phyloP scores from a whole-genome alignment of 257 asterid species.

The Coffea canephora region DNA sequence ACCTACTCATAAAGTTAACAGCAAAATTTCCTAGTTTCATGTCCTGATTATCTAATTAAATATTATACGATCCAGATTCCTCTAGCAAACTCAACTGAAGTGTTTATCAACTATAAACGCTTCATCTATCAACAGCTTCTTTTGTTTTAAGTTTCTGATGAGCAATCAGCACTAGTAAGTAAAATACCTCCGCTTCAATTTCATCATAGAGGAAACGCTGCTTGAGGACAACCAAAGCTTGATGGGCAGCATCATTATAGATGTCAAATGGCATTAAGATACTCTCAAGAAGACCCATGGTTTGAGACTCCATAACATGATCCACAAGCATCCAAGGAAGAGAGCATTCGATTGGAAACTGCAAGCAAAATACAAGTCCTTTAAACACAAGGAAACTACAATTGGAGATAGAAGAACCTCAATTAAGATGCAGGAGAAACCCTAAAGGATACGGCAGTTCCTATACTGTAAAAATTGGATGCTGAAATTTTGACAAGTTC shows the following conservation, averaged over 20 bases:
- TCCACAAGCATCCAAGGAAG: conserved; percentile 99
- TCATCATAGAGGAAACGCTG: conserved; percentile 98
- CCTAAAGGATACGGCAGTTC: background rate
- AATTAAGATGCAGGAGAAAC: background rate
- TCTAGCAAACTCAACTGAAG: background rate
- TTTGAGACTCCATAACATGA: conserved; percentile 76
- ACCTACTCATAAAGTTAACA: too few species aligned
- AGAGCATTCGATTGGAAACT: conserved; percentile 99
- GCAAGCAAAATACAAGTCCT: conserved; percentile 24
- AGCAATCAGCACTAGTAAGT: background rate
- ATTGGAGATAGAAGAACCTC: background rate
- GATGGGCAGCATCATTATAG: conserved; percentile 97
- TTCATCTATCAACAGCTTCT: background rate
- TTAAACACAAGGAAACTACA: conserved; percentile 4
- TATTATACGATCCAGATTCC: background rate
- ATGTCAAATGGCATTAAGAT: conserved; percentile 91
- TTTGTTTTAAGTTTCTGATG: background rate
- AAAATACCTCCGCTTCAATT: conserved; percentile 96
- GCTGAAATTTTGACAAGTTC: background rate
- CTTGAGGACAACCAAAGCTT: conserved; percentile 85
- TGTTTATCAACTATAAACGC: background rate
- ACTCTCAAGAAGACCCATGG: conserved; percentile 83
- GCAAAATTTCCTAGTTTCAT: background rate
- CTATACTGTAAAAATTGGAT: background rate
- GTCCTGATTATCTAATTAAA: background rate